Evolutionary conservation across 2,329 filamentous ascomycete species (phyloP).

Genomic region (Claviceps citrina): DNA sequence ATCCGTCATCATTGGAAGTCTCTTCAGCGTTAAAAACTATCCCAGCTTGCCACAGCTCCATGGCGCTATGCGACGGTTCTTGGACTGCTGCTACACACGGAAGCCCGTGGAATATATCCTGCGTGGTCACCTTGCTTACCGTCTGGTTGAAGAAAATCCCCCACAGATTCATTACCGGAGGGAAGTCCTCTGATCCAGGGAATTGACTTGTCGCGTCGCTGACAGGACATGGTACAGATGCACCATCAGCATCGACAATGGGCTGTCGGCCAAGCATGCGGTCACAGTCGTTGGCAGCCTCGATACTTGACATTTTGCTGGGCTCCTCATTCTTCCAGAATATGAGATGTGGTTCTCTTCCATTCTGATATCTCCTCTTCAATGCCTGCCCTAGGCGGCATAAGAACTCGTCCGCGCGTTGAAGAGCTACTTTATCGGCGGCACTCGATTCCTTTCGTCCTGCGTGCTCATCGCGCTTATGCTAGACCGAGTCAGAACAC

Average conservation of each 20-base stretch:
- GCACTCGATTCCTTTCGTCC: neutral
- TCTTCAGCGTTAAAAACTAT: neutral
- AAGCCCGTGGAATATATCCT: neutral
- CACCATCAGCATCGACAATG: neutral
- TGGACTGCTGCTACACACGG: neutral
- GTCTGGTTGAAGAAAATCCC: neutral
- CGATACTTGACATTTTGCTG: neutral
- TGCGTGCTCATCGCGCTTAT: neutral
- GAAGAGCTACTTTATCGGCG: neutral
- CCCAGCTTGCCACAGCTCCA: conserved; percentile 5
- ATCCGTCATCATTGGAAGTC: neutral
- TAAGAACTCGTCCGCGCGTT: conserved; percentile 1
- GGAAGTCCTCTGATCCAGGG: neutral
- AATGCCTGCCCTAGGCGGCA: neutral
- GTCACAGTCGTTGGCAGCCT: neutral
- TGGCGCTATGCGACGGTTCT: conserved; percentile 1
- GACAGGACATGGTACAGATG: neutral
- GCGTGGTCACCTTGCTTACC: neutral
- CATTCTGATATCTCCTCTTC: neutral
- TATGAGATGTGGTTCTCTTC: neutral
- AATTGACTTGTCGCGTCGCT: neutral
- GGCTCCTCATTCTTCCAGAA: neutral
- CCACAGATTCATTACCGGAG: neutral
- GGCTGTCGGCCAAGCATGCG: too few relatives aligned
- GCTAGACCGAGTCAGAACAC: neutral